These are phyloP conservation scores for Clitocybe nebularis DNA, from an alignment of 1,284 basidiomycete species.

Conservation along the genomic window DNA sequence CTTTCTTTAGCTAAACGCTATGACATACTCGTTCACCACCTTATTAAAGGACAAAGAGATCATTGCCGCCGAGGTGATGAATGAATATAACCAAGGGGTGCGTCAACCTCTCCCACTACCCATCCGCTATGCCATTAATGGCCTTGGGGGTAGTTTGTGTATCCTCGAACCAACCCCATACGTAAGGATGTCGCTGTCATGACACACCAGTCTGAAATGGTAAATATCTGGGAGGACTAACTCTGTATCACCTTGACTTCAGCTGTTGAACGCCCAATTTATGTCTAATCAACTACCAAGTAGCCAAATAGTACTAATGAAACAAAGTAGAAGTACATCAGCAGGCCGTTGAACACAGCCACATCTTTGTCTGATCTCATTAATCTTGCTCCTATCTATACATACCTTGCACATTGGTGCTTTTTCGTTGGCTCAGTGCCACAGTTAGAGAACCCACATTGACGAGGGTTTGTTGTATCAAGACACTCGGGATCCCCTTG, in stretches of 20 bases:
- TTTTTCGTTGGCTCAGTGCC: too few relatives aligned
- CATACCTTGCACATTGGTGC: too few relatives aligned
- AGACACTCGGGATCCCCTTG: too few relatives aligned
- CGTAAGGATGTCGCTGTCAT: conserved; percentile 76
- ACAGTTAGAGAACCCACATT: too few relatives aligned
- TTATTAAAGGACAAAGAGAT: conserved; percentile 74
- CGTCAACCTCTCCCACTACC: conserved; percentile 2
- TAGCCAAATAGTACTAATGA: too few relatives aligned
- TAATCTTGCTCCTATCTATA: too few relatives aligned
- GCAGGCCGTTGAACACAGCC: conserved; percentile 17
- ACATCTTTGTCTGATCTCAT: too few relatives aligned
- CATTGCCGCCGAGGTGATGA: conserved; percentile 77
- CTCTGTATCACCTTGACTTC: not conserved
- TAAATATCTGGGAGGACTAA: conserved; percentile 50
- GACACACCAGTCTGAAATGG: conserved; percentile 79
- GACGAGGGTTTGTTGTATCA: too few relatives aligned
- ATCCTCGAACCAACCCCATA: conserved; percentile 72
- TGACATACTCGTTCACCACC: conserved; percentile 55
- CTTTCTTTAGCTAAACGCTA: conserved; percentile 39
- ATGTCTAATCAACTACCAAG: too few relatives aligned
- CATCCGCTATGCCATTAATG: conserved; percentile 7
- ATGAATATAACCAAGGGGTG: conserved; percentile 82
- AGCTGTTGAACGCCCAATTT: too few relatives aligned
- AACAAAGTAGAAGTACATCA: too few relatives aligned
- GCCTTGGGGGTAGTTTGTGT: conserved; percentile 68